Conservation (phyloP, 129 eudicot species). For the Pittosporum tobira region DNA sequence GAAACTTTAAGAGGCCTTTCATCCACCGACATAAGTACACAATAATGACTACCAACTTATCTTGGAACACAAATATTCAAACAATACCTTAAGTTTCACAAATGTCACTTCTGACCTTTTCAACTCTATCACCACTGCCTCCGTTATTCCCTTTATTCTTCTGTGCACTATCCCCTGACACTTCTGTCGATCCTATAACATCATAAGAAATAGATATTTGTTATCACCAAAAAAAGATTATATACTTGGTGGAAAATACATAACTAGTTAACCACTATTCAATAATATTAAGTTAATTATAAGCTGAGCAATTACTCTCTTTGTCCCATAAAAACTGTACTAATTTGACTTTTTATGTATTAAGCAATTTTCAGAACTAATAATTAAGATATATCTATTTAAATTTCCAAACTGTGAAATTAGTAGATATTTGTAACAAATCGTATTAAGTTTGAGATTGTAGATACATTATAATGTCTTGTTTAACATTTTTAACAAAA, state of each 20-base stretch:
- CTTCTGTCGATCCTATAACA: constrained; percentile 28
- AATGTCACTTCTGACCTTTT: constrained; percentile 18
- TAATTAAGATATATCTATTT: too few species aligned
- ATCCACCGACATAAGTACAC: too few species aligned
- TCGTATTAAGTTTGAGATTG: too few species aligned
- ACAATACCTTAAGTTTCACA: not conserved
- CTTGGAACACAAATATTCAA: not conserved
- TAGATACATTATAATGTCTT: too few species aligned
- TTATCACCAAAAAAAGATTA: not conserved
- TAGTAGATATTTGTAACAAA: too few species aligned
- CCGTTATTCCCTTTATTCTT: constrained; percentile 13
- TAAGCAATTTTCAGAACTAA: too few species aligned
- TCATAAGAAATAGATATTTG: not conserved
- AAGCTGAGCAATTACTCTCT: not conserved
- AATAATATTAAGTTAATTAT: too few species aligned
- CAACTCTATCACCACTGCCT: constrained; percentile 9
- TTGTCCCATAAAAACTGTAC: too few species aligned
- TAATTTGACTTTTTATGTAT: too few species aligned
- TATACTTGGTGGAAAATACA: not conserved
- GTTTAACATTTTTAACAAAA: too few species aligned
- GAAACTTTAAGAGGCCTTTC: not conserved
- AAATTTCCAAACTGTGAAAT: too few species aligned
- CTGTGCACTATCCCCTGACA: constrained; percentile 15
- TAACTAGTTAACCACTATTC: too few species aligned
- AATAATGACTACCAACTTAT: not conserved